These are phyloP conservation scores for Trichomonas gallinae DNA, from an alignment of 208 protist species.

Conservation along the genomic window DNA sequence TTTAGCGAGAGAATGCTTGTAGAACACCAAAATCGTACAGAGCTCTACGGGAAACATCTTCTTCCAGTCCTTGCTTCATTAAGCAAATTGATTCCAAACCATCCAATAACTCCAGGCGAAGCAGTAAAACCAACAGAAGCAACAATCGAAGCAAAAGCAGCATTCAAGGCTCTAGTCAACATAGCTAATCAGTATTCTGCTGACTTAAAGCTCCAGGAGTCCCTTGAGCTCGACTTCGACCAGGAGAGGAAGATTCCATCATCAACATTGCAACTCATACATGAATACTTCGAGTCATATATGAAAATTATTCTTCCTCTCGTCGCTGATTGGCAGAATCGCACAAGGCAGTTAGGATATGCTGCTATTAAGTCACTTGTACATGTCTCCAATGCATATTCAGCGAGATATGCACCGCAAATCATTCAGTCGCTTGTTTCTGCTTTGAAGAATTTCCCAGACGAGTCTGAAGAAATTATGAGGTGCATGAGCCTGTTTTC, in stretches of 20 bases:
- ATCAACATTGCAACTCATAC: background rate
- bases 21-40: background rate
- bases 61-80: background rate
- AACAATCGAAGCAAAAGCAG: background rate
- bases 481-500: background rate
- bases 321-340: background rate
- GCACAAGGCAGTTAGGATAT: constrained; percentile 19
- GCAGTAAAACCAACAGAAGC: background rate
- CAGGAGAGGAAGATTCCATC: background rate
- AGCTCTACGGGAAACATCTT: background rate
- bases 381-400: background rate
- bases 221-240: background rate
- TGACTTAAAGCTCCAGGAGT: background rate
- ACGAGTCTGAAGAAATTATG: background rate
- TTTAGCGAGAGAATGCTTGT: background rate
- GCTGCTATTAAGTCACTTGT: background rate
- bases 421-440: background rate
- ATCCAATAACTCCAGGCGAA: background rate
- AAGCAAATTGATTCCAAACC: background rate
- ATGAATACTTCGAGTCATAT: background rate
- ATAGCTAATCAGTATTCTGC: background rate
- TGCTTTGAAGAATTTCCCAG: background rate
- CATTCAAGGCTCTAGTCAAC: background rate
- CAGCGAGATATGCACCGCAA: background rate
- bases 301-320: background rate